phyloP scores from a whole-genome alignment of 2,329 filamentous ascomycete species.

The Verticillium albo-atrum region DNA sequence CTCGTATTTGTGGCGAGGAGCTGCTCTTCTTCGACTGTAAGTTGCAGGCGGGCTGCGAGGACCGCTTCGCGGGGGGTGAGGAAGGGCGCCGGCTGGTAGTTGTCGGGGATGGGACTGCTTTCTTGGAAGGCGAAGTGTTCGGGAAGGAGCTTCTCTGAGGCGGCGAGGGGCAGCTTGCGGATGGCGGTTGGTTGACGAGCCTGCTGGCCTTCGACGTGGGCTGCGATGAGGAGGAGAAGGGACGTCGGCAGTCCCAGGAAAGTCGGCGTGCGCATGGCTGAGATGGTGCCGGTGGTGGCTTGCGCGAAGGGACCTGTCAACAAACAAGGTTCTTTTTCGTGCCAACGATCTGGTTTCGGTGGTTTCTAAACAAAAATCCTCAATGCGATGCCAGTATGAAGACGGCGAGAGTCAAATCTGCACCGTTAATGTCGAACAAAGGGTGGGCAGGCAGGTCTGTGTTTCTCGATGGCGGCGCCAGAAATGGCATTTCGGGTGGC shows the following conservation, averaged over 20 bases:
- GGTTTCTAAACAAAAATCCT: too few relatives aligned
- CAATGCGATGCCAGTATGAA: background rate
- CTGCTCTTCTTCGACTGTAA: constrained; percentile 21
- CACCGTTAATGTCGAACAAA: background rate
- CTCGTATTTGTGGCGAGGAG: constrained; percentile 5
- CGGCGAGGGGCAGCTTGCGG: constrained; percentile 67
- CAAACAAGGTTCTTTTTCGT: too few relatives aligned
- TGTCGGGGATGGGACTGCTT: constrained; percentile 9
- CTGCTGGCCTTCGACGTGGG: constrained; percentile 25
- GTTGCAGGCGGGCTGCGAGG: constrained; percentile 22
- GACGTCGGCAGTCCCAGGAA: constrained; percentile 36
- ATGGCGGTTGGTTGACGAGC: constrained; percentile 53
- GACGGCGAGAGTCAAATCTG: background rate
- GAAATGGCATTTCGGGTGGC: background rate
- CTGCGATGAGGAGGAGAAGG: constrained; percentile 40
- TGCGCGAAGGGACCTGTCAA: too few relatives aligned
- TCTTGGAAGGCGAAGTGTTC: constrained; percentile 55
- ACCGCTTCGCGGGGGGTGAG: constrained; percentile 22
- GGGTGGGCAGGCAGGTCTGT: background rate
- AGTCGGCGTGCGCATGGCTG: constrained; percentile 32
- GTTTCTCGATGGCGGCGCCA: background rate
- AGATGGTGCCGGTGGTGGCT: background rate
- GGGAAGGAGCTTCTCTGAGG: constrained; percentile 68
- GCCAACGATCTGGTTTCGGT: too few relatives aligned
- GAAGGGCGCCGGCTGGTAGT: constrained; percentile 14